Conservation (phyloP, 2,329 filamentous ascomycete genomes). For the Colletotrichum spaethianum region DNA sequence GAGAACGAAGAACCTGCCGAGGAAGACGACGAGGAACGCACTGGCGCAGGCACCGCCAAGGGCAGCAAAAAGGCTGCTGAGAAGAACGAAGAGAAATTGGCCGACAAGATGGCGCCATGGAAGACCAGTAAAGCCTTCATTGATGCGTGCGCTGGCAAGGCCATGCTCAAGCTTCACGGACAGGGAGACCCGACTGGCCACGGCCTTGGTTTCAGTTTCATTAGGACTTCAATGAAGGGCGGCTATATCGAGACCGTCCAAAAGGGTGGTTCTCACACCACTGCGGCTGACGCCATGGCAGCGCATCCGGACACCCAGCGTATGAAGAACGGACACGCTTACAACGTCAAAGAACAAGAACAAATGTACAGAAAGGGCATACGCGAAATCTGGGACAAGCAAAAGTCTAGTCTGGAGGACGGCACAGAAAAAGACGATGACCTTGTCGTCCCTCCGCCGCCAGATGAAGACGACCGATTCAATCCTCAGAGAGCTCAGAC, state of each 20-base stretch:
- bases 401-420: constrained; percentile 84
- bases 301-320: constrained; percentile 73
- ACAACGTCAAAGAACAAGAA: constrained; percentile 97
- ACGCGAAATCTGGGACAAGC: constrained; percentile 90
- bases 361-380: constrained; percentile 93
- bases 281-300: constrained; percentile 86
- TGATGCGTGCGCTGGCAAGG: constrained; percentile 92
- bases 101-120: constrained; percentile 95
- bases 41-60: constrained; percentile 49
- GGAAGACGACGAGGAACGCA: constrained; percentile 60
- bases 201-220: constrained; percentile 95
- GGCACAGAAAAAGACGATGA: constrained; percentile 76
- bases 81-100: constrained; percentile 78
- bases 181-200: constrained; percentile 95
- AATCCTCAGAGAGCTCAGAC: constrained; percentile 80
- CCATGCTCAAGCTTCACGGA: constrained; percentile 95
- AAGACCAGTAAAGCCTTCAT: constrained; percentile 97
- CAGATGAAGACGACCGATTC: constrained; percentile 77
- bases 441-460: constrained; percentile 67
- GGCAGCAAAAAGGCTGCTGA: constrained; percentile 63
- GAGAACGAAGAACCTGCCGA: constrained; percentile 72
- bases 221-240: constrained; percentile 98
- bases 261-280: constrained; percentile 69
- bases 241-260: constrained; percentile 89
- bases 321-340: constrained; percentile 93